Evolutionary conservation across 2,329 filamentous ascomycete genomes (phyloP).

Genomic region (Penicillium sp.): DNA sequence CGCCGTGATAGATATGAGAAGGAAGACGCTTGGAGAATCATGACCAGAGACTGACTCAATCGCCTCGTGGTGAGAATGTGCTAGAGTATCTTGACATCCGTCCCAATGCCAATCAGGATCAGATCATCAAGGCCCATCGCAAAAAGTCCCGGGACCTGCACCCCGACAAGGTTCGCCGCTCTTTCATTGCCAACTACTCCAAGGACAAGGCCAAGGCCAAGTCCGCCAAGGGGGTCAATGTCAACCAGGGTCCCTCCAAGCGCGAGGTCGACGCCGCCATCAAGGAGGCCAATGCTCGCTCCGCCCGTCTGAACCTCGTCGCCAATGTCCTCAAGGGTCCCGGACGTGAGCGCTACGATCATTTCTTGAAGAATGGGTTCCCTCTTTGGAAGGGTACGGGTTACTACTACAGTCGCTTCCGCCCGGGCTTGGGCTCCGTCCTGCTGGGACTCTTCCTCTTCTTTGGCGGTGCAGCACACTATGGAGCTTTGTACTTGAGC

Average conservation of each 20-base stretch:
- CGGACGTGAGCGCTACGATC: constrained; percentile 81
- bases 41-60: background rate
- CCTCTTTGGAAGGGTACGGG: constrained; percentile 94
- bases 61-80: background rate
- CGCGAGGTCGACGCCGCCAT: constrained; percentile 70
- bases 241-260: constrained; percentile 65
- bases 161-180: constrained; percentile 90
- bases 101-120: constrained; percentile 68
- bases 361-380: constrained; percentile 90
- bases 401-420: constrained; percentile 94
- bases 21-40: no score
- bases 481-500: constrained; percentile 73
- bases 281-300: constrained; percentile 75
- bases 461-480: constrained; percentile 80
- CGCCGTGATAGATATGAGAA: no score
- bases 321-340: constrained; percentile 78
- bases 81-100: constrained; percentile 73
- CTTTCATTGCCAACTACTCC: constrained; percentile 65
- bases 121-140: constrained; percentile 90
- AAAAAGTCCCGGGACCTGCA: constrained; percentile 78
- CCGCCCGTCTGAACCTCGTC: constrained; percentile 77
- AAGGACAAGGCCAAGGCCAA: constrained; percentile 47
- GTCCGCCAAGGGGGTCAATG: constrained; percentile 56
- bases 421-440: constrained; percentile 82
- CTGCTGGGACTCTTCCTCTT: constrained; percentile 74